A percentile compares a stretch with the other conserved stretches of the same genome.
phyloP scores from a whole-genome alignment of 441 rosid species.

The Croton setiger region DNA sequence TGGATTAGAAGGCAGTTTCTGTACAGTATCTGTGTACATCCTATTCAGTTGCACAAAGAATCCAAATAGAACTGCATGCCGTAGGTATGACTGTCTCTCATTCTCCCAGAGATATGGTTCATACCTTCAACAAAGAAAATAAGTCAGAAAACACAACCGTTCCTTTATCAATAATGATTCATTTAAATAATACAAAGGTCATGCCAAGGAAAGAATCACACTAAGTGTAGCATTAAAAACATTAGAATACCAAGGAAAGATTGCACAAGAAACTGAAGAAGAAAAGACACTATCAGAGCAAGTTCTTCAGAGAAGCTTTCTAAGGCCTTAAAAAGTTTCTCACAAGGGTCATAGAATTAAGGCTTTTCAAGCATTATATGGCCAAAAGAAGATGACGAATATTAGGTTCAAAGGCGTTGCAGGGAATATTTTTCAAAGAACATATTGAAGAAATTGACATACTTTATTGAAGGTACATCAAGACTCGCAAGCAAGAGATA shows the following conservation, averaged over 20 bases:
- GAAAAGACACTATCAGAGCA: not conserved
- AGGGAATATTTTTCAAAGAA: not conserved
- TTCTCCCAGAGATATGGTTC: constrained; percentile 96
- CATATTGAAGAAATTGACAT: not conserved
- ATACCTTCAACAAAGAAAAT: constrained; percentile 45
- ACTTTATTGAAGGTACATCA: not conserved
- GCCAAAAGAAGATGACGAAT: not conserved
- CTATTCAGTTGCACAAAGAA: constrained; percentile 97
- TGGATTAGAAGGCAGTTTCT: constrained; percentile 85
- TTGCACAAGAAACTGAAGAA: not conserved
- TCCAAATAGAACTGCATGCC: constrained; percentile 97
- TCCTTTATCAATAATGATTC: not conserved
- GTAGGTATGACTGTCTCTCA: constrained; percentile 80
- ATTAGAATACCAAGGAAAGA: not conserved
- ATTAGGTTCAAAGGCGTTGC: not conserved
- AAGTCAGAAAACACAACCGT: constrained; percentile 19
- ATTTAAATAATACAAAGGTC: not conserved
- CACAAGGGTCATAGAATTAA: not conserved
- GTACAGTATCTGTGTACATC: constrained; percentile 75
- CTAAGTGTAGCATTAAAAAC: not conserved
- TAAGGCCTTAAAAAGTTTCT: not conserved
- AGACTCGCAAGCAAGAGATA: not conserved
- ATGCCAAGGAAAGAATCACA: not conserved
- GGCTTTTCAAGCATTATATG: not conserved
- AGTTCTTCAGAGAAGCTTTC: not conserved